Percentiles rank a stretch among this genome's conserved stretches.
Conservation (phyloP, 2,329 filamentous ascomycete species). For the Aureobasidium namibiae region DNA sequence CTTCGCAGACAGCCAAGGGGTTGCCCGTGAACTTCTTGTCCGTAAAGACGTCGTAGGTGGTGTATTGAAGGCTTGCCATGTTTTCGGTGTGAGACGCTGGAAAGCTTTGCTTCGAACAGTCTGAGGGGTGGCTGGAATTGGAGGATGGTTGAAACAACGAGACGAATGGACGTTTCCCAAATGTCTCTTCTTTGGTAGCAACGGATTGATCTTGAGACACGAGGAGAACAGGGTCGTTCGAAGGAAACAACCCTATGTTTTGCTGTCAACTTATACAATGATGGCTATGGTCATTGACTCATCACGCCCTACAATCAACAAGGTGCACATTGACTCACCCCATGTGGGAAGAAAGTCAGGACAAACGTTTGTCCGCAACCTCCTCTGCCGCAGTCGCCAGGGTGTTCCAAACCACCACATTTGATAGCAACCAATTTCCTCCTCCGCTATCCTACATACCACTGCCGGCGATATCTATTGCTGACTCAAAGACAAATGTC, state of each 20-base stretch:
- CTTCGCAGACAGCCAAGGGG: constrained; percentile 47
- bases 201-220: too few species aligned
- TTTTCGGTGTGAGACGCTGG: too few species aligned
- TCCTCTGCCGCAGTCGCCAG: neutral
- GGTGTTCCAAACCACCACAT: neutral
- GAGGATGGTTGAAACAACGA: too few species aligned
- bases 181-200: neutral
- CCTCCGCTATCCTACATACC: neutral
- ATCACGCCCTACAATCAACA: neutral
- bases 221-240: too few species aligned
- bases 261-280: too few species aligned
- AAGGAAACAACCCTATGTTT: too few species aligned
- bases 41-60: constrained; percentile 43
- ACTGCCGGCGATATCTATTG: neutral
- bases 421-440: neutral
- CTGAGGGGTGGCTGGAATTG: too few species aligned
- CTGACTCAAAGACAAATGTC: neutral
- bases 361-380: neutral
- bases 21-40: constrained; percentile 42
- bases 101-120: too few species aligned
- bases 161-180: too few species aligned
- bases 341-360: neutral
- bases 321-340: neutral
- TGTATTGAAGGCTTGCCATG: constrained; percentile 20
- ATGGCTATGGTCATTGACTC: too few species aligned